Percentiles rank a stretch among this genome's conserved stretches.
phyloP scores from a whole-genome alignment of 352 stramenopile species.

The Pythium folliculosum region DNA sequence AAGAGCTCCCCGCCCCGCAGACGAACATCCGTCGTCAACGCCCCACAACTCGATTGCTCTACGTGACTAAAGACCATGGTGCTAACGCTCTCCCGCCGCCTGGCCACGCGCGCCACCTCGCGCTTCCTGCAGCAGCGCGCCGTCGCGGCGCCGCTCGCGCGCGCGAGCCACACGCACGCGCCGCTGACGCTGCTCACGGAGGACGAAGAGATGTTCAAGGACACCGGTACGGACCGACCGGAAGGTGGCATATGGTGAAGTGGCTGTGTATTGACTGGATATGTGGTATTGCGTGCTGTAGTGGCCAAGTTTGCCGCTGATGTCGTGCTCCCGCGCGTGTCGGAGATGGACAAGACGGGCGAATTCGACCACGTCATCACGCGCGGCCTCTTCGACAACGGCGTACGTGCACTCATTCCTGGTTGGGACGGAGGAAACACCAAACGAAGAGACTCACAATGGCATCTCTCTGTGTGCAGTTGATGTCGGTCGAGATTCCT shows the following conservation, averaged over 20 bases:
- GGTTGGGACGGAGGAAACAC: background rate
- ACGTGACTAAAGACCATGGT: conserved; percentile 21
- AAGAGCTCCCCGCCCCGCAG: conserved; percentile 4
- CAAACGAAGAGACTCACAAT: background rate
- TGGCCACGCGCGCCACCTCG: conserved; percentile 17
- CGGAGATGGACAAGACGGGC: conserved; percentile 91
- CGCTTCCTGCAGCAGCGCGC: conserved; percentile 15
- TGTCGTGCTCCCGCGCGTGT: conserved; percentile 85
- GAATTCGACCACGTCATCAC: conserved; percentile 92
- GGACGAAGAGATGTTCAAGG: conserved; percentile 82
- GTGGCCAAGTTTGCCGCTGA: conserved; percentile 87
- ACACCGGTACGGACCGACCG: conserved; percentile 53
- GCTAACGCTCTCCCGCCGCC: conserved; percentile 18
- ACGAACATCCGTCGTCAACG: background rate
- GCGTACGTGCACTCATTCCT: conserved; percentile 31
- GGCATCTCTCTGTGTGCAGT: background rate
- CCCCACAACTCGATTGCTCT: conserved; percentile 20
- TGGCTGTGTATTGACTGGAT: background rate
- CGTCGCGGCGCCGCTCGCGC: conserved; percentile 6
- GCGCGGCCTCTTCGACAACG: conserved; percentile 91
- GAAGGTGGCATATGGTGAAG: too few species aligned
- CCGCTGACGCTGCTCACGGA: conserved; percentile 73
- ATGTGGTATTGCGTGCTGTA: conserved; percentile 18
- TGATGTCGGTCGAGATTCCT: conserved; percentile 97
- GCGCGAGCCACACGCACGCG: conserved; percentile 29